Base-by-base conservation (phyloP, 208 protist species). In the Crithidia fasciculata region DNA sequence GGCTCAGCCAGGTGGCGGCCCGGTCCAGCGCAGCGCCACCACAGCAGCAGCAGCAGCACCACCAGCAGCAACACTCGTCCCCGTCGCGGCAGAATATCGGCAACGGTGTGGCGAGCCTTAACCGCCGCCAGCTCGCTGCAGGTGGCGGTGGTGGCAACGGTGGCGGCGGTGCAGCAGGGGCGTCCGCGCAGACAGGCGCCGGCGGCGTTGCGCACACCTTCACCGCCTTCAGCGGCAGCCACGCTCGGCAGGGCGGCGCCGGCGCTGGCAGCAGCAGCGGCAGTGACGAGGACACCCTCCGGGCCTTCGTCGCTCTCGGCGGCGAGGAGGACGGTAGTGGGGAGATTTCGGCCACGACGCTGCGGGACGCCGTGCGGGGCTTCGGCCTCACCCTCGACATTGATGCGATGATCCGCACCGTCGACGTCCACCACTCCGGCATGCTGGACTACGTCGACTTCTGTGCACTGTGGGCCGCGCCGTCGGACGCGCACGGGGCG, bases 301-400 rank as follows among this genome's bases (percentile, higher is more conserved):
- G 82, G 47, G 88, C 89, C 28, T 96, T 96, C 66, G 81, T 96
- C 18, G 82, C 85, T 5, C 86, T 96, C n/a, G 91, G 91, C 65
- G 91, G 91, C 36, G 53, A 76, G 41, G 91, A 91, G 61, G 89
- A 94, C 67, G 83, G 89, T 58, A 83, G 63, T 3, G 91, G 91
- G 4, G 68, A 75, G 36, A 85, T 96, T 55, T 15, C 53, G 39
- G 55, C 86, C 8, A 69, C 80, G 12, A 74, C 76, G 56, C 76
- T 96, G 59, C 75, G 81, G n/a, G 74, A 86, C n/a, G 84, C 78
- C 43, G 82, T 91, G 19, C 80, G 67, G 15, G 69, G 86, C 56
- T 96, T 94, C 60, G 83, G 80, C 41, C 82, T 96, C n/a, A 93
- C 87, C 9, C 83, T 96, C 66, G 91, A 96, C 78, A 84, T 94